Percentiles rank a stretch among this genome's conserved stretches.
These are phyloP conservation scores for Phylloporus rhodoxanthus DNA, from an alignment of 768 basidiomycete species.

Conservation along the genomic window DNA sequence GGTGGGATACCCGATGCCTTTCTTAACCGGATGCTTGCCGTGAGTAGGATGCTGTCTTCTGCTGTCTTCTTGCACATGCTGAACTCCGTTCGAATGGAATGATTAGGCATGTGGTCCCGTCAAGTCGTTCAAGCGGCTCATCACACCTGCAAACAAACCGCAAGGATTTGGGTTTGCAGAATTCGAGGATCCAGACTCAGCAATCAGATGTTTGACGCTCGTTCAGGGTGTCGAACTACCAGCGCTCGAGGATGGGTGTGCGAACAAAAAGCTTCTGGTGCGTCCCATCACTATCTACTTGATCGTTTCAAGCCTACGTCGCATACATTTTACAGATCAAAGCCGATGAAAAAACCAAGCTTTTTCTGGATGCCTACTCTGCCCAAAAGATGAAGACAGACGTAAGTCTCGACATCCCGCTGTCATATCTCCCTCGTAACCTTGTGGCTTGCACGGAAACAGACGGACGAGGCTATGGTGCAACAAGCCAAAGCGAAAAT, in stretches of 20 bases:
- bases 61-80: neutral
- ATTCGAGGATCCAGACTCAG: conserved; percentile 89
- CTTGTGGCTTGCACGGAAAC: neutral
- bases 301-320: conserved; percentile 37
- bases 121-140: conserved; percentile 86
- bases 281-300: conserved; percentile 31
- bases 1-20: conserved; percentile 84
- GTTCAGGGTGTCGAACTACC: conserved; percentile 61
- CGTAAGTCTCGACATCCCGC: conserved; percentile 41
- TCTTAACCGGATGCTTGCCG: conserved; percentile 70
- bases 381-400: conserved; percentile 75
- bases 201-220: conserved; percentile 66
- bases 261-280: conserved; percentile 64
- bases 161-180: conserved; percentile 98
- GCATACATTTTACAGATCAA: conserved; percentile 58
- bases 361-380: conserved; percentile 81
- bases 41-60: conserved; percentile 35
- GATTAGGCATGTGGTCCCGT: conserved; percentile 83
- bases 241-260: conserved; percentile 53
- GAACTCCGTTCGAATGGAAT: neutral
- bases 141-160: conserved; percentile 88
- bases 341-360: conserved; percentile 91
- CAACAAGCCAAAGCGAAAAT: conserved; percentile 62
- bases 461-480: conserved; percentile 68
- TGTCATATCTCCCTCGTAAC: neutral